These are phyloP conservation scores for Gamarada debralockiae DNA, from an alignment of 495 filamentous ascomycete species.

Conservation along the genomic window DNA sequence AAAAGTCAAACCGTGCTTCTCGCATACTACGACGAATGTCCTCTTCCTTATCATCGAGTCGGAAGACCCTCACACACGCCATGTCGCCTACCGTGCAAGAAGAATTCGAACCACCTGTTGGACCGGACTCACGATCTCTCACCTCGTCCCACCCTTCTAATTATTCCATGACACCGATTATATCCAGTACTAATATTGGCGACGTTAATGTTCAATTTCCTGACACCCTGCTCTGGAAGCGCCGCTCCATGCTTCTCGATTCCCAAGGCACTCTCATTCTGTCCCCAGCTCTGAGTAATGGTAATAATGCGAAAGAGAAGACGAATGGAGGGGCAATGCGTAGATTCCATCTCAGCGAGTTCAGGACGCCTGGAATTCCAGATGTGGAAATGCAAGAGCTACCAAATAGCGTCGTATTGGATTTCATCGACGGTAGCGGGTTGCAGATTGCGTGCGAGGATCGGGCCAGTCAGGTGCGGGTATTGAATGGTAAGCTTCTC, in stretches of 20 bases:
- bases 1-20: slow-evolving; percentile 60
- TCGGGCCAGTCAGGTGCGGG: slow-evolving; percentile 61
- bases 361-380: slow-evolving; percentile 70
- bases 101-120: slow-evolving; percentile 41
- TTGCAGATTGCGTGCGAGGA: slow-evolving; percentile 87
- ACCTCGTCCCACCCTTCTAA: slow-evolving; percentile 25
- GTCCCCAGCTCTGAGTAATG: slow-evolving; percentile 25
- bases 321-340: slow-evolving; percentile 54
- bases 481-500: slow-evolving; percentile 58
- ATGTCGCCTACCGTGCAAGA: slow-evolving; percentile 62
- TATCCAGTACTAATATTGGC: slow-evolving; percentile 62
- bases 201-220: slow-evolving; percentile 94
- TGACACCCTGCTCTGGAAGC: slow-evolving; percentile 89
- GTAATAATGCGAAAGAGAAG: slow-evolving; percentile 35
- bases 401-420: slow-evolving; percentile 79
- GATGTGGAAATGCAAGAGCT: slow-evolving; percentile 88
- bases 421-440: slow-evolving; percentile 77
- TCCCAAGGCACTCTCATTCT: slow-evolving; percentile 67
- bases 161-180: slow-evolving; percentile 30
- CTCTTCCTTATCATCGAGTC: slow-evolving; percentile 55
- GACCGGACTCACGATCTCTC: slow-evolving; percentile 27
- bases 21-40: slow-evolving; percentile 81
- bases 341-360: slow-evolving; percentile 73
- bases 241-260: slow-evolving; percentile 75
- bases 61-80: slow-evolving; percentile 54